A percentile compares a stretch with the other conserved stretches of the same genome.
Conservation (phyloP, 495 filamentous ascomycete genomes). For the Apiosordaria backusii region DNA sequence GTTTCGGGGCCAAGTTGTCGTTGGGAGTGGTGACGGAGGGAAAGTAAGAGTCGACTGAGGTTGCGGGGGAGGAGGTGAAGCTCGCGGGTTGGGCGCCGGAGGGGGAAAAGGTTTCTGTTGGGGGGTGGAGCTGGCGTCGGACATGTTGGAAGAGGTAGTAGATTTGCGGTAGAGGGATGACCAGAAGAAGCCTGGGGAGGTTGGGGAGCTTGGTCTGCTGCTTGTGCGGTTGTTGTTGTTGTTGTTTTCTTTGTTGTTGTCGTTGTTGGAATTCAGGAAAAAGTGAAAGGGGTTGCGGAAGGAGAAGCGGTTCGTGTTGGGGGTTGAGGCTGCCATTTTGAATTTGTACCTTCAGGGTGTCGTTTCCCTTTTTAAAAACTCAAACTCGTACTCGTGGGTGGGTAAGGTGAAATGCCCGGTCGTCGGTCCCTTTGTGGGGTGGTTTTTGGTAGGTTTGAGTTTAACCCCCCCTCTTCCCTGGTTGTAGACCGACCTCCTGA, state of each 20-base stretch:
- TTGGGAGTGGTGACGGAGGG: background rate
- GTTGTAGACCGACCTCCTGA: background rate
- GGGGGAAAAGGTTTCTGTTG: no score
- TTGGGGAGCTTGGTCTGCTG: background rate
- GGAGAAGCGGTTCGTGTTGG: background rate
- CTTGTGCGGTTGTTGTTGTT: background rate
- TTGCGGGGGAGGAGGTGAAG: background rate
- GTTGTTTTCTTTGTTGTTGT: background rate
- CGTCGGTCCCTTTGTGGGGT: background rate
- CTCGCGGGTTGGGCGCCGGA: no score
- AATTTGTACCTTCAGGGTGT: background rate
- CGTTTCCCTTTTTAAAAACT: background rate
- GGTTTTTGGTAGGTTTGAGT: background rate
- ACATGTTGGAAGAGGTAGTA: background rate
- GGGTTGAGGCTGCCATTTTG: conserved; percentile 1
- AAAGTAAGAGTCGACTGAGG: background rate
- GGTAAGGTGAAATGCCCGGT: background rate
- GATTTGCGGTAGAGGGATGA: background rate
- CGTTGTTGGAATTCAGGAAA: background rate
- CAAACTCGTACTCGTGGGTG: no score
- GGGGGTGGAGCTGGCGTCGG: background rate
- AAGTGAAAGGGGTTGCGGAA: conserved; percentile 3
- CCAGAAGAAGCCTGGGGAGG: background rate
- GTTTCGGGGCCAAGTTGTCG: background rate
- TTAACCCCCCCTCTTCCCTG: background rate